These are phyloP conservation scores for Datura wrightii DNA, from an alignment of 257 asterid genomes.

Conservation along the genomic window DNA sequence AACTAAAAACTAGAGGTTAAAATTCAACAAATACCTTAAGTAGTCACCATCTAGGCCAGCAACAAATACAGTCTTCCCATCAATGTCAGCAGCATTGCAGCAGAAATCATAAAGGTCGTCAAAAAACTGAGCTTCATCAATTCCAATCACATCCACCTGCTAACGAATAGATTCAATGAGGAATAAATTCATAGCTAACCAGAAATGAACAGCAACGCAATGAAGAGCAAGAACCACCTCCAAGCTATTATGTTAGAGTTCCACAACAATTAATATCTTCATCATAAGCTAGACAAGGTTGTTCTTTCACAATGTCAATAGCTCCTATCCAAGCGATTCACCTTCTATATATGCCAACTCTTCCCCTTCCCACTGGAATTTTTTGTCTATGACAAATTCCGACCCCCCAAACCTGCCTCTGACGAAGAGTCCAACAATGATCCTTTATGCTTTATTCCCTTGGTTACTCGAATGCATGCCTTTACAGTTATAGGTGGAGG, in stretches of 20 bases:
- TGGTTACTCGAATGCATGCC: neutral
- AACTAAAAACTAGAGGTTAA: neutral
- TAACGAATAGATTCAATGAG: neutral
- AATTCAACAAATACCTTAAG: slow-evolving; percentile 51
- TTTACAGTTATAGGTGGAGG: neutral
- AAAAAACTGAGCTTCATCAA: slow-evolving; percentile 89
- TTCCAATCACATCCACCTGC: slow-evolving; percentile 90
- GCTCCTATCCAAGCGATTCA: neutral
- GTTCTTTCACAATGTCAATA: neutral
- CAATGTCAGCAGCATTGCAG: slow-evolving; percentile 74
- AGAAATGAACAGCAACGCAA: neutral
- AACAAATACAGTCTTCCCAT: slow-evolving; percentile 69
- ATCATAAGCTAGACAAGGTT: neutral
- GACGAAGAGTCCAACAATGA: neutral
- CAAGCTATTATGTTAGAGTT: neutral
- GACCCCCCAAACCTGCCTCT: neutral
- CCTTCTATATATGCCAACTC: neutral
- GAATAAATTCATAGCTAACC: neutral
- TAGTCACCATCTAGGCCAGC: slow-evolving; percentile 97
- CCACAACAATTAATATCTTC: neutral
- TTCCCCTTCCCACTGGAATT: neutral
- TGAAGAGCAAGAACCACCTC: neutral
- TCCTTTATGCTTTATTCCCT: neutral
- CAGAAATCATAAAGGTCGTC: slow-evolving; percentile 86
- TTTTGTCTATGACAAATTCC: neutral